Conservation (phyloP, 73 alveolate species). For the Tetrahymena thermophila region DNA sequence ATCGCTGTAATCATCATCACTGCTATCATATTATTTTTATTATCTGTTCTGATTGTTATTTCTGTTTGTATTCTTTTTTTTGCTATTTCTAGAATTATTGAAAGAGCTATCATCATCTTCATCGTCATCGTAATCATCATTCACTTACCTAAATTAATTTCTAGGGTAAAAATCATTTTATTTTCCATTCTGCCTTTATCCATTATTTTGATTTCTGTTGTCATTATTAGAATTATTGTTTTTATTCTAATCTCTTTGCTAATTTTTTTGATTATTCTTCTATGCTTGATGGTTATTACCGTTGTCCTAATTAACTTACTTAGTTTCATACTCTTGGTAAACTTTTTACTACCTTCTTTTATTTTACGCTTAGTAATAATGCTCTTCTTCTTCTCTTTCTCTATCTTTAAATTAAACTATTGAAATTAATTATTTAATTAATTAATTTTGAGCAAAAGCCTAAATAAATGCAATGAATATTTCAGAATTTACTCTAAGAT, state of each 20-base stretch:
- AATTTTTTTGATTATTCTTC: neutral
- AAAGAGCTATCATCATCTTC: neutral
- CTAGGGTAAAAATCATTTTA: neutral
- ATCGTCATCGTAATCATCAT: neutral
- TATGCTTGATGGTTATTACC: neutral
- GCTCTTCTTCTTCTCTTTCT: neutral
- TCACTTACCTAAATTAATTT: neutral
- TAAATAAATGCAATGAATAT: neutral
- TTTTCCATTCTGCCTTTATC: neutral
- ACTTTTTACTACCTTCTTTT: neutral
- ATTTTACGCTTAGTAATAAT: neutral
- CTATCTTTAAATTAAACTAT: neutral
- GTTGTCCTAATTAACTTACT: neutral
- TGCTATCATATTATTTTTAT: neutral
- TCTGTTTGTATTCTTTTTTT: neutral
- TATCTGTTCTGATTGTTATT: neutral
- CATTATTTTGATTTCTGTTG: neutral
- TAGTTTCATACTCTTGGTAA: neutral
- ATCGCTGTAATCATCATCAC: neutral
- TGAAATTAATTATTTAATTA: neutral
- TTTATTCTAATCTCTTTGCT: neutral
- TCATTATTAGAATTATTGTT: neutral
- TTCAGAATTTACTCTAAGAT: neutral
- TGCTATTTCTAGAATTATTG: neutral
- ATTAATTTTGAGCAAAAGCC: too few relatives aligned